phyloP scores from a whole-genome alignment of 306 rosid genomes.

The Castanea mollissima region DNA sequence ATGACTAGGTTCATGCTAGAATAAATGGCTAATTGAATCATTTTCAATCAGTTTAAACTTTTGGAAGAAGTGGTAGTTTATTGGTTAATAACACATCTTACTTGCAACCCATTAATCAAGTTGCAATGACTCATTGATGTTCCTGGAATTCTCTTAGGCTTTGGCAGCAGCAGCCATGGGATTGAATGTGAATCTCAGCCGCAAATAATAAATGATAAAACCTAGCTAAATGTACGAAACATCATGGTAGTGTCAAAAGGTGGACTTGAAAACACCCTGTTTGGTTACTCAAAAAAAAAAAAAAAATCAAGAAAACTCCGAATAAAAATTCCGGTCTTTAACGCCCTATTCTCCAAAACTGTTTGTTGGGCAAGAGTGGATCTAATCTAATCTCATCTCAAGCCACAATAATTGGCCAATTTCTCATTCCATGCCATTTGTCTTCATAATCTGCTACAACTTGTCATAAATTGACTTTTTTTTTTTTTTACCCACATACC shows the following conservation, averaged over 20 bases:
- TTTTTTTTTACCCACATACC: neutral
- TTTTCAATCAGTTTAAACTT: too few relatives aligned
- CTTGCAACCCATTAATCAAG: constrained; percentile 64
- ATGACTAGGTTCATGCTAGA: constrained; percentile 24
- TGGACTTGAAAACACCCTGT: neutral
- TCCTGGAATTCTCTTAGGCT: constrained; percentile 55
- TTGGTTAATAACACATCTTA: constrained; percentile 46
- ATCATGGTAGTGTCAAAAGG: too few relatives aligned
- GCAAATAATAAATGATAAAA: constrained; percentile 13
- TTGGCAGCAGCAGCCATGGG: constrained; percentile 69
- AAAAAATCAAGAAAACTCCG: too few relatives aligned
- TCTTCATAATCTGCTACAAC: neutral
- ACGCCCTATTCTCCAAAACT: too few relatives aligned
- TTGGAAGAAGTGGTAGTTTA: too few relatives aligned
- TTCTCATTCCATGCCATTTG: neutral
- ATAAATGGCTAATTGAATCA: too few relatives aligned
- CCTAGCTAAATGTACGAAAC: too few relatives aligned
- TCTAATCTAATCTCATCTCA: neutral
- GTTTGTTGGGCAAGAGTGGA: neutral
- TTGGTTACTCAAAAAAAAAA: too few relatives aligned
- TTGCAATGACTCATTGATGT: constrained; percentile 38
- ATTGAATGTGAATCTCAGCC: constrained; percentile 88
- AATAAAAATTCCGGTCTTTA: too few relatives aligned
- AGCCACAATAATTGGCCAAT: neutral
- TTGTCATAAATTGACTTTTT: neutral